These are phyloP conservation scores for Populus tomentosa DNA, from an alignment of 441 rosid species.

Conservation along the genomic window DNA sequence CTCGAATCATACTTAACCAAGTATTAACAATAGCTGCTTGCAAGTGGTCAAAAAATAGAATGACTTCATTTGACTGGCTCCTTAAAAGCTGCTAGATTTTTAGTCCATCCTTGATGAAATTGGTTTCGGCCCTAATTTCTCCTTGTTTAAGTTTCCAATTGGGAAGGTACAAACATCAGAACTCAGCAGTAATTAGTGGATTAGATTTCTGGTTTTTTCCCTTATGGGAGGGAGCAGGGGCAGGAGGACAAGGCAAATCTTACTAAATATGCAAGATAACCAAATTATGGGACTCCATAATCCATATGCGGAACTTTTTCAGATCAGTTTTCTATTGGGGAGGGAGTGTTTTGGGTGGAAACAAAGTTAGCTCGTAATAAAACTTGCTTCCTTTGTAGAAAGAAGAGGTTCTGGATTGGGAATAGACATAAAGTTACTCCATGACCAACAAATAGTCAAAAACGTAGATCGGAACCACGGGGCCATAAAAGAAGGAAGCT, in stretches of 20 bases:
- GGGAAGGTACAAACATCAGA: background rate
- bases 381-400: background rate
- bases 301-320: background rate
- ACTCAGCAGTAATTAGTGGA: background rate
- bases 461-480: background rate
- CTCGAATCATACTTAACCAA: too few relatives aligned
- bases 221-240: background rate
- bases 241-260: background rate
- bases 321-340: background rate
- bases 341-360: background rate
- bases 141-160: background rate
- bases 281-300: background rate
- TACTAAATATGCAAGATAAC: background rate
- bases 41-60: too few relatives aligned
- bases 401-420: background rate
- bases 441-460: background rate
- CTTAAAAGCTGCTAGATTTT: background rate
- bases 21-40: too few relatives aligned
- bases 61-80: background rate
- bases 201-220: background rate
- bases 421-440: background rate
- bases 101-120: background rate
- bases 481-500: slow-evolving; percentile 6
- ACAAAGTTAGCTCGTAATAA: background rate
- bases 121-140: background rate